A percentile compares a stretch with the other conserved stretches of the same genome.
These are phyloP conservation scores for Astrothelium macrocarpum DNA, from an alignment of 495 filamentous ascomycete genomes.

Conservation along the genomic window DNA sequence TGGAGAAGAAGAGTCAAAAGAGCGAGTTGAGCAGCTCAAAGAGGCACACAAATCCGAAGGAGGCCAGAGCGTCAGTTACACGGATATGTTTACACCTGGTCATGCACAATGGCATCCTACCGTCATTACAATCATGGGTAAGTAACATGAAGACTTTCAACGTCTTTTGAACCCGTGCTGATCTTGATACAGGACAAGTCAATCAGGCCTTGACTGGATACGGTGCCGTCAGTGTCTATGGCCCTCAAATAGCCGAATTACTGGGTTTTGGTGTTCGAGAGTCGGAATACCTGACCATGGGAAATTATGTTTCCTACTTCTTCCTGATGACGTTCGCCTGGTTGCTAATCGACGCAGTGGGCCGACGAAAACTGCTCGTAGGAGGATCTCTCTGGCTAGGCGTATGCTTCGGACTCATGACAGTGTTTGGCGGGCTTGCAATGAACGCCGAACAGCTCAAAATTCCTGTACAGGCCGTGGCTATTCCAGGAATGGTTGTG, in stretches of 20 bases:
- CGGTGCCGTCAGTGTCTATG: constrained; percentile 49
- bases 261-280: constrained; percentile 38
- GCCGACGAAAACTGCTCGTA: constrained; percentile 44
- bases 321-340: constrained; percentile 46
- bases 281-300: constrained; percentile 43
- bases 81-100: constrained; percentile 40
- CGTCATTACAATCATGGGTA: constrained; percentile 47
- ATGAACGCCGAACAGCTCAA: constrained; percentile 26
- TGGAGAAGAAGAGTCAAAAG: constrained; percentile 38
- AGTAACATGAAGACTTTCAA: constrained; percentile 48
- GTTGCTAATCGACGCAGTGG: constrained; percentile 42
- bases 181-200: constrained; percentile 36
- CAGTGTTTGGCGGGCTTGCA: constrained; percentile 38
- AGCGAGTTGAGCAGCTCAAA: constrained; percentile 38
- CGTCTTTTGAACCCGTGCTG: constrained; percentile 8
- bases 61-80: constrained; percentile 35
- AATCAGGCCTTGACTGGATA: constrained; percentile 46
- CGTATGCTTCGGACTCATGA: constrained; percentile 38
- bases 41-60: constrained; percentile 38
- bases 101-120: constrained; percentile 43
- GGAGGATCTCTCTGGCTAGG: constrained; percentile 38
- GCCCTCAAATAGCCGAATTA: constrained; percentile 48
- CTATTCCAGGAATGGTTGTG: constrained; percentile 37
- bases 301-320: constrained; percentile 48
- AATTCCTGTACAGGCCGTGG: constrained; percentile 32